phyloP scores from a whole-genome alignment of 129 eudicot genomes.

The Arctium minus region DNA sequence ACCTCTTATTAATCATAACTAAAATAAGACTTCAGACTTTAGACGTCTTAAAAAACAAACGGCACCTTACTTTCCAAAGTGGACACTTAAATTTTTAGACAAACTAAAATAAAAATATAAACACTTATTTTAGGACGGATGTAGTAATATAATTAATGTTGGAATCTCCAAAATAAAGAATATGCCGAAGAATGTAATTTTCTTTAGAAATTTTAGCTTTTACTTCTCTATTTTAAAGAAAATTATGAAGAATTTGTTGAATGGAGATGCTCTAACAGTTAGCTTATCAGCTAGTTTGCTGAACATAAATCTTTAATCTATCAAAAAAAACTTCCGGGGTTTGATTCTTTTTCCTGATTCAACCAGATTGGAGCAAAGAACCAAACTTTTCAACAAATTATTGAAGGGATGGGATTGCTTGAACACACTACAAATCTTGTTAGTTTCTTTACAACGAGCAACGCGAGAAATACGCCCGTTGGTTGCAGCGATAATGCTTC shows the following conservation, averaged over 20 bases:
- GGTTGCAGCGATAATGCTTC: constrained; percentile 62
- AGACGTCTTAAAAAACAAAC: too few species aligned
- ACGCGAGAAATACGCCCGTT: constrained; percentile 54
- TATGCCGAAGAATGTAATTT: neutral
- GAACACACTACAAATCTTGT: constrained; percentile 59
- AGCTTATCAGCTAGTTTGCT: neutral
- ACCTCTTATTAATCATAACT: too few species aligned
- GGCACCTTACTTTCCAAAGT: too few species aligned
- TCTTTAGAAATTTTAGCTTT: neutral
- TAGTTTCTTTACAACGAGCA: constrained; percentile 56
- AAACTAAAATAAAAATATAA: too few species aligned
- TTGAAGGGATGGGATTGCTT: constrained; percentile 57
- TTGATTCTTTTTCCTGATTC: constrained; percentile 5
- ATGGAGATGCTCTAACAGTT: neutral
- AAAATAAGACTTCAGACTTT: too few species aligned
- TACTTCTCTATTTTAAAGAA: neutral
- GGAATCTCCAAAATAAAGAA: neutral
- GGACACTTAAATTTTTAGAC: too few species aligned
- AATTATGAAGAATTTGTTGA: neutral
- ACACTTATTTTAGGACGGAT: too few species aligned
- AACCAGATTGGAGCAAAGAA: constrained; percentile 48
- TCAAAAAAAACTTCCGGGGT: neutral
- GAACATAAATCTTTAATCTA: neutral
- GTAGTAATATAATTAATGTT: neutral
- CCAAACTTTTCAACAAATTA: constrained; percentile 40